Percentiles rank a stretch among this genome's conserved stretches.
Conservation (phyloP, 352 stramenopile species). For the Pythium phragmiticola region DNA sequence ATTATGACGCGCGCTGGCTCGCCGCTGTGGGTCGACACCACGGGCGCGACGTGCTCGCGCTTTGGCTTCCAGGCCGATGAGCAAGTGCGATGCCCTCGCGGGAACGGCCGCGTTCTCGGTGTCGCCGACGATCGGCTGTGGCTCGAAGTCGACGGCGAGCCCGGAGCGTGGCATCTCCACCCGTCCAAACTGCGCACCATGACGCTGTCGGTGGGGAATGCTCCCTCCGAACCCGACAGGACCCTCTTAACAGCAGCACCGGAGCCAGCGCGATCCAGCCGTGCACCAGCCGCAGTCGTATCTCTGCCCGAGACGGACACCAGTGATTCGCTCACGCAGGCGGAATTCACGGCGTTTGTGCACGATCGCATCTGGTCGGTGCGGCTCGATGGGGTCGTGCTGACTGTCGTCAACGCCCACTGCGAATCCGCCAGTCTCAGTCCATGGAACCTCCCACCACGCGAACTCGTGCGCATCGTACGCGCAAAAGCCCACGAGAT, state of each 20-base stretch:
- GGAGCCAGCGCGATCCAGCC: neutral
- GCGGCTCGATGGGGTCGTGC: conserved; percentile 38
- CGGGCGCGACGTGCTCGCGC: conserved; percentile 24
- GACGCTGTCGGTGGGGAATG: conserved; percentile 21
- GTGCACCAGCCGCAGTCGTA: neutral
- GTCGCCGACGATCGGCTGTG: conserved; percentile 61
- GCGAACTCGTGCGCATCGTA: conserved; percentile 36
- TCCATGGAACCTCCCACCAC: conserved; percentile 62
- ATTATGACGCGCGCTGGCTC: conserved; percentile 59
- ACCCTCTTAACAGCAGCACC: neutral
- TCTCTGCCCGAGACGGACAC: neutral
- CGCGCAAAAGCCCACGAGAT: conserved; percentile 24
- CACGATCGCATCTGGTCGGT: conserved; percentile 45
- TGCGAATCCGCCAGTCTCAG: conserved; percentile 51
- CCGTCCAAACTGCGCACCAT: conserved; percentile 58
- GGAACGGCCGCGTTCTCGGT: conserved; percentile 67
- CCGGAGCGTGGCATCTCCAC: conserved; percentile 80
- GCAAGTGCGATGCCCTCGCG: conserved; percentile 69
- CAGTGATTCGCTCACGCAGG: conserved; percentile 4
- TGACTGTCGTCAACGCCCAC: conserved; percentile 47
- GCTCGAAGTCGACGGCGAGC: conserved; percentile 78
- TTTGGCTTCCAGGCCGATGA: conserved; percentile 61
- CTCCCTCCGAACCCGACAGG: neutral
- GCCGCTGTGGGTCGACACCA: conserved; percentile 73
- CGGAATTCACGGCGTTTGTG: conserved; percentile 13